phyloP scores from a whole-genome alignment of 345 rosid genomes.

The Hibiscus syriacus region DNA sequence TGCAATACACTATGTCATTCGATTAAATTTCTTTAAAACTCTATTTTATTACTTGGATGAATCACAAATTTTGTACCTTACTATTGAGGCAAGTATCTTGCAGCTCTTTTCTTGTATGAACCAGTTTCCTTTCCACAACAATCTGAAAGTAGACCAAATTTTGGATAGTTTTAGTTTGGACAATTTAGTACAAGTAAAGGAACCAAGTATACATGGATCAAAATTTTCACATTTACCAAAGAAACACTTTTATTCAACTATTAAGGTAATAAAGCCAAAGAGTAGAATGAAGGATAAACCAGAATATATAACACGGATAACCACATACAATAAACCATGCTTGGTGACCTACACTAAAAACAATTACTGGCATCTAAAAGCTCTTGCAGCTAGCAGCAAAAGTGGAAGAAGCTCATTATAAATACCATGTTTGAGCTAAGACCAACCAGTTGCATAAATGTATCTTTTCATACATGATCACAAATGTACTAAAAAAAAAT shows the following conservation, averaged over 20 bases:
- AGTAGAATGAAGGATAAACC: neutral
- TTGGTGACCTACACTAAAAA: neutral
- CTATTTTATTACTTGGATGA: conserved; percentile 4
- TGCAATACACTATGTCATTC: neutral
- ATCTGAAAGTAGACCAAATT: conserved; percentile 43
- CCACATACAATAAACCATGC: neutral
- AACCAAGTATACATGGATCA: neutral
- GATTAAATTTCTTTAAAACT: conserved; percentile 6
- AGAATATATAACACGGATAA: neutral
- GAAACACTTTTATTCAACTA: neutral
- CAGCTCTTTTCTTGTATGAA: conserved; percentile 95
- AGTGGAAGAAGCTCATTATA: neutral
- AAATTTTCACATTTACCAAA: neutral
- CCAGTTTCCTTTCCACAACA: conserved; percentile 95
- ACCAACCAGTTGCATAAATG: neutral
- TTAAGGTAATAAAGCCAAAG: neutral
- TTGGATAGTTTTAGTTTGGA: conserved; percentile 3
- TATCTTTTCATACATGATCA: neutral
- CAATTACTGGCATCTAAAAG: neutral
- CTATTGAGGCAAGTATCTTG: conserved; percentile 72
- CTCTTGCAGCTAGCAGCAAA: neutral
- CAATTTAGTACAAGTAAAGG: neutral
- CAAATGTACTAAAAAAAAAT: neutral
- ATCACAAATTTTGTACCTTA: conserved; percentile 49
- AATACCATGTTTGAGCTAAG: neutral